These are phyloP conservation scores for Monoraphidium neglectum DNA, from an alignment of 139 green algal species.

Conservation along the genomic window DNA sequence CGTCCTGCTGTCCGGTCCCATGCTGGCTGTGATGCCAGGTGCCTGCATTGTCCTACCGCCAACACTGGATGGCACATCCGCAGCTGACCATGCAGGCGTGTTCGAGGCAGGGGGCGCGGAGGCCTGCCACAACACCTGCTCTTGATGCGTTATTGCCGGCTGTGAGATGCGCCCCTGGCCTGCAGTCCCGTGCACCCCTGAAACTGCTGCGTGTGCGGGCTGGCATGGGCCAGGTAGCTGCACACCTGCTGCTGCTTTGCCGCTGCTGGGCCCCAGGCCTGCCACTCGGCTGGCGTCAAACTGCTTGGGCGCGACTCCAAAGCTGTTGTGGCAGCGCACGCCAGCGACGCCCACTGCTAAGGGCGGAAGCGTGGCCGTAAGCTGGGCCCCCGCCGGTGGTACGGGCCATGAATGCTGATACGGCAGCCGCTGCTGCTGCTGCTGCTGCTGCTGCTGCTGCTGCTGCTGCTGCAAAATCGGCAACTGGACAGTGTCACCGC, in stretches of 20 bases:
- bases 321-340: neutral
- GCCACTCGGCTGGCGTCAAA: neutral
- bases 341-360: neutral
- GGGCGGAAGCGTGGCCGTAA: neutral
- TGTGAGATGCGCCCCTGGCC: too few species aligned
- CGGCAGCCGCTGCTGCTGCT: constrained; percentile 9
- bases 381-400: neutral
- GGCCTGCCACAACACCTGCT: neutral
- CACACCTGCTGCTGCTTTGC: neutral
- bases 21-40: neutral
- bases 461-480: neutral
- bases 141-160: too few species aligned
- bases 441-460: neutral
- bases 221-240: too few species aligned
- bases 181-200: too few species aligned
- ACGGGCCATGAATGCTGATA: neutral
- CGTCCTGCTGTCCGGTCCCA: neutral
- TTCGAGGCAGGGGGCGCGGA: neutral
- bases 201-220: too few species aligned
- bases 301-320: neutral
- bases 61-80: neutral
- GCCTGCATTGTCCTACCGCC: neutral
- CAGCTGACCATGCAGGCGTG: constrained; percentile 1
- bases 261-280: neutral
- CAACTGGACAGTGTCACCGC: neutral